Evolutionary conservation across 768 basidiomycete species (phyloP).

Genomic region (Trametes punicea): DNA sequence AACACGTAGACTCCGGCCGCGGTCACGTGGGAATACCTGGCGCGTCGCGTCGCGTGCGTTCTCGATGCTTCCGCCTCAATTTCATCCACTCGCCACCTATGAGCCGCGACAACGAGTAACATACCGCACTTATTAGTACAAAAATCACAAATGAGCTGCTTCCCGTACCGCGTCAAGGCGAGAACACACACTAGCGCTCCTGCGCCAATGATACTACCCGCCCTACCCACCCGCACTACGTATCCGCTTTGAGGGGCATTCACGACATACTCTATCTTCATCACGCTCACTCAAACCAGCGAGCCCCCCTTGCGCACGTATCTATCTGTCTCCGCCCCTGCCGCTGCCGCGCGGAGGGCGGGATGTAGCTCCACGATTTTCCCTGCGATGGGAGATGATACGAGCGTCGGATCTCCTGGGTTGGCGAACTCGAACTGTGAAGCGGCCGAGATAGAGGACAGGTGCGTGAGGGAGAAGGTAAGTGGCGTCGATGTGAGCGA

Average conservation of each 20-base stretch:
- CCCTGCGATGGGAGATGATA: constrained; percentile 15
- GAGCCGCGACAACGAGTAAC: too few relatives aligned
- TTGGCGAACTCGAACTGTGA: constrained; percentile 14
- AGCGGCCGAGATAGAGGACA: background rate
- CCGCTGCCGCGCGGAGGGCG: background rate
- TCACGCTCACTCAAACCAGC: constrained; percentile 13
- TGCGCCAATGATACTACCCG: constrained; percentile 12
- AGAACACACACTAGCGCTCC: constrained; percentile 14
- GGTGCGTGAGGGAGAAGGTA: constrained; percentile 10
- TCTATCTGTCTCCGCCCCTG: background rate
- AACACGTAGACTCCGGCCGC: constrained; percentile 19
- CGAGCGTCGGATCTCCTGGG: constrained; percentile 5
- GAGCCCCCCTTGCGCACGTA: constrained; percentile 4
- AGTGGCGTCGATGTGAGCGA: constrained; percentile 13
- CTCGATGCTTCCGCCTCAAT: constrained; percentile 1
- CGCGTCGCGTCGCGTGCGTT: constrained; percentile 18
- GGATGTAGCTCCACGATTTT: constrained; percentile 21
- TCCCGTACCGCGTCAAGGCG: background rate
- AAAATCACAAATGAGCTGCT: background rate
- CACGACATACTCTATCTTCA: constrained; percentile 22
- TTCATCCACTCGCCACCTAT: background rate
- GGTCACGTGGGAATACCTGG: constrained; percentile 9
- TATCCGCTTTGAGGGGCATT: constrained; percentile 1
- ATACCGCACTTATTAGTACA: background rate
- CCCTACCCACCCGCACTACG: constrained; percentile 10